These are phyloP conservation scores for Rhexocercosporidium sp. DNA, from an alignment of 2,329 filamentous ascomycete species.

Conservation along the genomic window DNA sequence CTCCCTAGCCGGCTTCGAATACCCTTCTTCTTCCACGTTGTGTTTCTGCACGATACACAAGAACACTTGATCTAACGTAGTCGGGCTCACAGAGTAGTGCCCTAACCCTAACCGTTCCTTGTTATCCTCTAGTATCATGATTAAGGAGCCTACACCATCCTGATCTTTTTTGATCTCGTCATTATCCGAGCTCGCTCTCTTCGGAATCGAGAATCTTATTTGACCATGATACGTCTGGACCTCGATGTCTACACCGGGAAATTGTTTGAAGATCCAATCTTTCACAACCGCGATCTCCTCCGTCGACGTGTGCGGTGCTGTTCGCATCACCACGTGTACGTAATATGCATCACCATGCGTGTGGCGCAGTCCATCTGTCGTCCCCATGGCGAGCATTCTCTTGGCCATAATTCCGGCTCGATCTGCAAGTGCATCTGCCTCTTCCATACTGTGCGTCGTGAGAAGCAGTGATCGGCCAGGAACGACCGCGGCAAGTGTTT, in stretches of 20 bases:
- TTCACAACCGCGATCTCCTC: conserved; percentile 71
- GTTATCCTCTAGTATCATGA: conserved; percentile 74
- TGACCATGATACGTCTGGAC: conserved; percentile 83
- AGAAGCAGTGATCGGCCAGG: conserved; percentile 82
- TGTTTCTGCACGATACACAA: conserved; percentile 82
- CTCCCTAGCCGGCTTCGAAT: too few relatives aligned
- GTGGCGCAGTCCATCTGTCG: conserved; percentile 71
- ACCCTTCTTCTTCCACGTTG: conserved; percentile 77
- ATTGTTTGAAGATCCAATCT: conserved; percentile 65
- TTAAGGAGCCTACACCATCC: conserved; percentile 65
- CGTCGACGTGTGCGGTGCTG: conserved; percentile 73
- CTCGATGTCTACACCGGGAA: conserved; percentile 72
- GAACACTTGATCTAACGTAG: conserved; percentile 91
- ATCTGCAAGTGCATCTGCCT: conserved; percentile 85
- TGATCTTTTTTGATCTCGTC: conserved; percentile 35
- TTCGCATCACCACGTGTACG: conserved; percentile 78
- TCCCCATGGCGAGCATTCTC: conserved; percentile 84
- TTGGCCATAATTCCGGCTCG: conserved; percentile 85
- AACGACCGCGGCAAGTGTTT: conserved; percentile 74
- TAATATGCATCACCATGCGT: conserved; percentile 81
- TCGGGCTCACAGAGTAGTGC: conserved; percentile 86
- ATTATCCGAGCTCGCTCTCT: conserved; percentile 23
- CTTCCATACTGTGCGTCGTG: conserved; percentile 95
- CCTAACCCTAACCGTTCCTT: conserved; percentile 73
- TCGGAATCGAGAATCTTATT: conserved; percentile 80